Base-by-base conservation (phyloP, 805 yeast species). In the Pichia heedii region DNA sequence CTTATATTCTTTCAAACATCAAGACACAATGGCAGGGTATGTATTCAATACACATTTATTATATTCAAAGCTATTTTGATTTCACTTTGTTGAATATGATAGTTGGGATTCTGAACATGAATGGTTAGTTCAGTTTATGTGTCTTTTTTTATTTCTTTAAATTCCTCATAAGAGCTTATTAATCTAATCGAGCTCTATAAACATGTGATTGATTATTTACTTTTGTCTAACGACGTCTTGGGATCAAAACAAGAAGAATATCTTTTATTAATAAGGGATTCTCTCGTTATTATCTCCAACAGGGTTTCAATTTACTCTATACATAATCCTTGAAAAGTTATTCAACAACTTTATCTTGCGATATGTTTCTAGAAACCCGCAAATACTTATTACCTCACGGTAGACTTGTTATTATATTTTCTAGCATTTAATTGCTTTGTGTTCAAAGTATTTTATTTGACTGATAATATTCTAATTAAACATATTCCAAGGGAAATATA, bases 401-500 rank as follows among this genome's bases (percentile, higher is more conserved):
- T 12, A 15, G 32, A 29, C 32, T 13, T 29, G 32, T 29, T 15
- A 29, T 29, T 15, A 29, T 29, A 16, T 29, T 9, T 29, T 15
- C 3, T 15, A 5, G 15, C 32, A 13, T 29, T 24, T 24, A 11
- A 24, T 29, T 4, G 7, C 7, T 29, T 29, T 15, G 32, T 29
- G 32, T 15, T 13, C 32, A 15, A 29, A 29, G 12, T 24, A 24
- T 24, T 8, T 24, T 24, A 24, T 11, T 11, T 8, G 27, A 8
- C 10, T 24, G 7, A 24, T 24, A 8, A 24, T 16, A 8, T 29
- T 29, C 24, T 36, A 16, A 41, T 36, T 37, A 61, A 63, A 57
- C 38, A 15, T 19, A 61, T 63, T 51, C 64, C 68, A 64, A 52
- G 57, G 65, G 65, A 59, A 60, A 59, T 52, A 29, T 29, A 29